Evolutionary conservation across 2,329 filamentous ascomycete genomes (phyloP).

Genomic region (Penicillium concentricum): DNA sequence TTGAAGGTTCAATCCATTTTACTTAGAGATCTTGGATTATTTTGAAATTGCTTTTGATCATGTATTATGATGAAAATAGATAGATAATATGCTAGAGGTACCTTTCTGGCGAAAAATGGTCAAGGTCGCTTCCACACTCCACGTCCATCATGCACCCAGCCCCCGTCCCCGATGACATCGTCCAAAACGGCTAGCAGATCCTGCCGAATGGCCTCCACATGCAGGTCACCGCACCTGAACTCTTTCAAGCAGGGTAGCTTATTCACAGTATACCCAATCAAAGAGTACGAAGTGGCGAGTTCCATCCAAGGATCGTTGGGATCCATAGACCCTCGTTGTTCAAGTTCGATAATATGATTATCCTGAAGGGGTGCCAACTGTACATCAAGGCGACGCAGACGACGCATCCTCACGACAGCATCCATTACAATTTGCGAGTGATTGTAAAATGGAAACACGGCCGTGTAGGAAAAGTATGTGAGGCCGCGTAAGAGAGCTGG

Average conservation of each 20-base stretch:
- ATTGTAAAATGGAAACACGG: conserved; percentile 64
- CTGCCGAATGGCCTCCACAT: conserved; percentile 29
- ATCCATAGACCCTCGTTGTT: conserved; percentile 41
- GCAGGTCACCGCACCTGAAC: conserved; percentile 34
- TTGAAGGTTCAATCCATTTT: not conserved
- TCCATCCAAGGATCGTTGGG: conserved; percentile 54
- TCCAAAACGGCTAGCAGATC: conserved; percentile 28
- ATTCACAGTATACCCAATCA: conserved; percentile 43
- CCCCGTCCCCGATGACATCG: conserved; percentile 21
- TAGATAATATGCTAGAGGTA: not conserved
- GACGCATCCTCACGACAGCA: conserved; percentile 51
- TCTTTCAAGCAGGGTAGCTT: conserved; percentile 23
- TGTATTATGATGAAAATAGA: not conserved
- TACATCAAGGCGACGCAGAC: conserved; percentile 55
- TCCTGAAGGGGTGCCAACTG: conserved; percentile 48
- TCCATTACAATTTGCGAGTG: conserved; percentile 54
- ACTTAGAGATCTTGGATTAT: not conserved
- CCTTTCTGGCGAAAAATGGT: not conserved
- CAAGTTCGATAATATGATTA: conserved; percentile 41
- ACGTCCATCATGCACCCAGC: conserved; percentile 33
- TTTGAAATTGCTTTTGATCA: not conserved
- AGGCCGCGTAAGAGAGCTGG: conserved; percentile 46
- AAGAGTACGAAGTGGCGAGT: conserved; percentile 51
- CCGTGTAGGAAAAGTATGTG: conserved; percentile 56
- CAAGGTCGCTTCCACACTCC: conserved; percentile 29